A percentile compares a stretch with the other conserved stretches of the same genome.
phyloP scores from a whole-genome alignment of 495 filamentous ascomycete species.

The Lepidopterella palustris region DNA sequence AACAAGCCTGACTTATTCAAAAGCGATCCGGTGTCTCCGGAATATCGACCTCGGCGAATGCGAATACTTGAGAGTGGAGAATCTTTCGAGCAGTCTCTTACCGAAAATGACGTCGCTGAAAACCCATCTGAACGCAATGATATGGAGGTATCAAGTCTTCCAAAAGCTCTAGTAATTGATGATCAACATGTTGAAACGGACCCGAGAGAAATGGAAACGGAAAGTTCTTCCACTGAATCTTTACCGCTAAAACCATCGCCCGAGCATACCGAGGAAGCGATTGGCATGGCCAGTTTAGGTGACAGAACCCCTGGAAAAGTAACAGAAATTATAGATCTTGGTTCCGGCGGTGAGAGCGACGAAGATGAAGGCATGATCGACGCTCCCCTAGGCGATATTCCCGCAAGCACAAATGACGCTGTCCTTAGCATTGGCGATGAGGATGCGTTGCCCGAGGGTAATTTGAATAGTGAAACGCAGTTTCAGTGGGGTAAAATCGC shows the following conservation, averaged over 20 bases:
- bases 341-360: conserved; percentile 17
- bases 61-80: too few relatives aligned
- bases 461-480: too few relatives aligned
- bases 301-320: neutral
- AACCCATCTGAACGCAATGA: neutral
- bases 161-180: neutral
- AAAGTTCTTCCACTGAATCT: neutral
- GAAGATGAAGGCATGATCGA: neutral
- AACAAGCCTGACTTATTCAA: neutral
- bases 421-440: neutral
- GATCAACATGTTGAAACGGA: neutral
- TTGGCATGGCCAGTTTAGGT: neutral
- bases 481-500: too few relatives aligned
- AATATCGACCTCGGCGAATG: neutral
- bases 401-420: neutral
- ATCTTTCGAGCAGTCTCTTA: too few relatives aligned
- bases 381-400: neutral
- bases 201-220: neutral
- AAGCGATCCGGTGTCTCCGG: neutral
- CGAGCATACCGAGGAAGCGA: neutral
- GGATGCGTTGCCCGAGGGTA: too few relatives aligned
- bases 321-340: conserved; percentile 26
- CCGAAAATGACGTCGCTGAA: too few relatives aligned
- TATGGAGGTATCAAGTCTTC: neutral
- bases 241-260: neutral